A percentile compares a stretch with the other conserved stretches of the same genome.
Conservation (phyloP, 2,329 filamentous ascomycete genomes). For the Xenoacremonium recifei region DNA sequence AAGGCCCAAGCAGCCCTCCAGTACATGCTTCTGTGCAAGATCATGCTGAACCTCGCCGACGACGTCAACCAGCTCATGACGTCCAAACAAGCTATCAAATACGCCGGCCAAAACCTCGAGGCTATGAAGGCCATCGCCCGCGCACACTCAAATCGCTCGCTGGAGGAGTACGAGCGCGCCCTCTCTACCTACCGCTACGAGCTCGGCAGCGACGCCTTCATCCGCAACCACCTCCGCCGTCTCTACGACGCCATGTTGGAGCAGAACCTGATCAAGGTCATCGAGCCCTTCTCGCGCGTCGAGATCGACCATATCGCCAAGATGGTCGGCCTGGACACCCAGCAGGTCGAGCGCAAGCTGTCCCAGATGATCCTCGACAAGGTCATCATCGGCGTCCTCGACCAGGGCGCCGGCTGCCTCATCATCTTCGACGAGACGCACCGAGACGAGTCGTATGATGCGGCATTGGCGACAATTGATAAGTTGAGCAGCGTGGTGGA, state of each 20-base stretch:
- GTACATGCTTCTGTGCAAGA: constrained; percentile 99
- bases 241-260: constrained; percentile 98
- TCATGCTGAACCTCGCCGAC: constrained; percentile 96
- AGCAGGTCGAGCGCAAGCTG: constrained; percentile 96
- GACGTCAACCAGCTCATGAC: constrained; percentile 94
- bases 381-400: constrained; percentile 94
- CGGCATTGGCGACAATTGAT: constrained; percentile 90
- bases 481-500: constrained; percentile 98
- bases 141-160: constrained; percentile 89
- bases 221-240: constrained; percentile 91
- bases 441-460: constrained; percentile 90
- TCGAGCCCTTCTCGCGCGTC: constrained; percentile 95
- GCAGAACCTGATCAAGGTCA: constrained; percentile 99
- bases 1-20: constrained; percentile 97
- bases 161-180: constrained; percentile 96
- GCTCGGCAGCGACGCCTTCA: constrained; percentile 91
- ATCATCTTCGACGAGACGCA: constrained; percentile 97
- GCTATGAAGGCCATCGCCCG: constrained; percentile 99
- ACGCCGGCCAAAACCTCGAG: constrained; percentile 92
- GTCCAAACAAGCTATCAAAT: constrained; percentile 95
- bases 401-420: constrained; percentile 95
- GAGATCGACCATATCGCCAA: constrained; percentile 96
- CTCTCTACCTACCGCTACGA: constrained; percentile 89
- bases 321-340: constrained; percentile 94
- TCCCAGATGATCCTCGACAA: constrained; percentile 99